Percentiles rank a stretch among this genome's conserved stretches.
phyloP scores from a whole-genome alignment of 176 grass and related monocot species.

The Thalia dealbata region DNA sequence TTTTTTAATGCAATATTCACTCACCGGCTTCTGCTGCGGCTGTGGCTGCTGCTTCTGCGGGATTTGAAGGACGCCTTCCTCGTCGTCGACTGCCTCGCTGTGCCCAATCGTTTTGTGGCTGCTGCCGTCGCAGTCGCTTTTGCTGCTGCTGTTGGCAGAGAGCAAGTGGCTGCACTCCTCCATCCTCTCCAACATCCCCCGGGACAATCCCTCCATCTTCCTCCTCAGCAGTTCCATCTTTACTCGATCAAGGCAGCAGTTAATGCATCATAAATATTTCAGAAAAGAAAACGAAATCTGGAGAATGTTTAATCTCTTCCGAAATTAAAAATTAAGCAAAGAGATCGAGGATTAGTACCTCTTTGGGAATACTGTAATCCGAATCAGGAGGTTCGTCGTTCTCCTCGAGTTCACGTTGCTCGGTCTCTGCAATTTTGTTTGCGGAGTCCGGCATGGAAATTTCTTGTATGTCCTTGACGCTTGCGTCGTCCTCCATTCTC shows the following conservation, averaged over 20 bases:
- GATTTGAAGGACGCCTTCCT: neutral
- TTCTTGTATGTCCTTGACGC: constrained; percentile 65
- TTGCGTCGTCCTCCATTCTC: constrained; percentile 49
- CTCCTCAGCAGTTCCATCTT: constrained; percentile 74
- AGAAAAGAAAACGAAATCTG: neutral
- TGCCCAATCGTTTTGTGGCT: constrained; percentile 3
- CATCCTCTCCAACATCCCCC: constrained; percentile 73
- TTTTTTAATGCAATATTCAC: neutral
- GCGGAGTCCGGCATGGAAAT: constrained; percentile 18
- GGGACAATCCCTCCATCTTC: constrained; percentile 92
- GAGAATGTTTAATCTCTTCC: neutral
- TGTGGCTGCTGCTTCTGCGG: neutral
- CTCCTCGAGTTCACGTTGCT: constrained; percentile 2
- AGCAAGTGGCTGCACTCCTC: constrained; percentile 48
- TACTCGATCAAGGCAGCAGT: neutral
- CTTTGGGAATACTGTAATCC: neutral
- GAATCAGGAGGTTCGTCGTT: neutral
- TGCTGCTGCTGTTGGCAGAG: neutral
- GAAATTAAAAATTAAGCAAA: neutral
- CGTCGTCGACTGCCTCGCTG: neutral
- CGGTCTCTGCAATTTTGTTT: constrained; percentile 22
- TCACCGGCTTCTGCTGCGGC: neutral
- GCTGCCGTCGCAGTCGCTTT: constrained; percentile 13
- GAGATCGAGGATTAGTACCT: neutral
- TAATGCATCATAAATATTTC: neutral